Percentiles rank a stretch among this genome's conserved stretches.
phyloP scores from a whole-genome alignment of 306 rosid genomes.

The Carpinus fangiana region DNA sequence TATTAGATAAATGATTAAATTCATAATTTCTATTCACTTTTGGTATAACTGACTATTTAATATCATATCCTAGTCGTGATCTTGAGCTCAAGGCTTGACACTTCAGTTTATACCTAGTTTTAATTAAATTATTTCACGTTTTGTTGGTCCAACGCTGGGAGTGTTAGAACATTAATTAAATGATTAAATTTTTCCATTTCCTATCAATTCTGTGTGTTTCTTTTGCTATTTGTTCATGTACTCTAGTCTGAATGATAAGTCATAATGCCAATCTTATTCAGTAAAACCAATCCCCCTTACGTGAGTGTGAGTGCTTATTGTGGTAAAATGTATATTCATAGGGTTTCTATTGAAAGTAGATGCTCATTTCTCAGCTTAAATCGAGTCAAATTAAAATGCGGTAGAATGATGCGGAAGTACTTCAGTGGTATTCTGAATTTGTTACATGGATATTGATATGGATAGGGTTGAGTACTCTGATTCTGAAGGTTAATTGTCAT shows the following conservation, averaged over 20 bases:
- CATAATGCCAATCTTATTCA: background rate
- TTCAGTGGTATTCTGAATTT: background rate
- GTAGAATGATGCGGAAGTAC: background rate
- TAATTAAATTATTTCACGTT: too few relatives aligned
- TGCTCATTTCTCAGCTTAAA: background rate
- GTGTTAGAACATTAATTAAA: too few relatives aligned
- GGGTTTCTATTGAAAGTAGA: background rate
- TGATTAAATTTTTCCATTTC: too few relatives aligned
- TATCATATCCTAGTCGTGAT: too few relatives aligned
- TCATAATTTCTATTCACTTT: too few relatives aligned
- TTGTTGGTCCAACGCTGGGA: too few relatives aligned
- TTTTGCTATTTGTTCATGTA: background rate
- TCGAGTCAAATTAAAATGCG: background rate
- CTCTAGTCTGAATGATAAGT: background rate
- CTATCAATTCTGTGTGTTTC: background rate
- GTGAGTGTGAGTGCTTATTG: background rate
- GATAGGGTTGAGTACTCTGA: background rate
- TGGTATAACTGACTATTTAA: too few relatives aligned
- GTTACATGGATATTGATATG: background rate
- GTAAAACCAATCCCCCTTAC: background rate
- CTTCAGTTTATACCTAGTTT: too few relatives aligned
- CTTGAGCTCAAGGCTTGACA: too few relatives aligned
- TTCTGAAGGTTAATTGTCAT: background rate
- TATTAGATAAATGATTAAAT: too few relatives aligned
- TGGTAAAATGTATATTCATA: background rate